These are phyloP conservation scores for Scleroderma bovista DNA, from an alignment of 768 basidiomycete species.

Conservation along the genomic window DNA sequence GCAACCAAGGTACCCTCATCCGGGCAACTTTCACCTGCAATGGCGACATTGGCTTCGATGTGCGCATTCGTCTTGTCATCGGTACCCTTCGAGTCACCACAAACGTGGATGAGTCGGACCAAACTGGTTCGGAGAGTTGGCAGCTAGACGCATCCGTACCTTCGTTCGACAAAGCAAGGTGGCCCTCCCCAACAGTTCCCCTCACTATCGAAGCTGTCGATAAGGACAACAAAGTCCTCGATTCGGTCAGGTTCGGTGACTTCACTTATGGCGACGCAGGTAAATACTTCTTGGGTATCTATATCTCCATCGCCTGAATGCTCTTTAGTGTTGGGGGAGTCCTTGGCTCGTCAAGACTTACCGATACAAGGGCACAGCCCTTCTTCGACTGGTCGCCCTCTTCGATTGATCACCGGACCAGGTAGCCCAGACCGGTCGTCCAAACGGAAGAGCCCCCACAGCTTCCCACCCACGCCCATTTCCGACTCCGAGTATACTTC, in stretches of 20 bases:
- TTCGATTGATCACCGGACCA: conserved; percentile 25
- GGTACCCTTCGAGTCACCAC: conserved; percentile 66
- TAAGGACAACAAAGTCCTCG: conserved; percentile 47
- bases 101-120: conserved; percentile 50
- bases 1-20: conserved; percentile 57
- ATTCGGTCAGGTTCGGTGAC: conserved; percentile 64
- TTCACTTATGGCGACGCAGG: conserved; percentile 59
- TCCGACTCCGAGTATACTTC: conserved; percentile 35
- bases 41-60: conserved; percentile 18
- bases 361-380: conserved; percentile 2
- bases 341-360: background rate
- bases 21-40: conserved; percentile 46
- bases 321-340: conserved; percentile 6
- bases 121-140: conserved; percentile 48
- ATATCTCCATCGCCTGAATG: conserved; percentile 1
- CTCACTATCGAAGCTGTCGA: conserved; percentile 62
- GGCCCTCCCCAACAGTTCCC: conserved; percentile 39
- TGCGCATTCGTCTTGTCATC: conserved; percentile 71
- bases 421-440: conserved; percentile 19
- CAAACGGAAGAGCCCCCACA: conserved; percentile 37
- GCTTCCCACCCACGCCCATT: conserved; percentile 35
- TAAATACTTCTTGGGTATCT: conserved; percentile 9
- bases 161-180: conserved; percentile 37
- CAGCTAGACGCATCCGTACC: conserved; percentile 63
- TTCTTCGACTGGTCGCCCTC: conserved; percentile 4